Base-by-base conservation (phyloP, 495 filamentous ascomycete genomes). In the Cudoniella acicularis region DNA sequence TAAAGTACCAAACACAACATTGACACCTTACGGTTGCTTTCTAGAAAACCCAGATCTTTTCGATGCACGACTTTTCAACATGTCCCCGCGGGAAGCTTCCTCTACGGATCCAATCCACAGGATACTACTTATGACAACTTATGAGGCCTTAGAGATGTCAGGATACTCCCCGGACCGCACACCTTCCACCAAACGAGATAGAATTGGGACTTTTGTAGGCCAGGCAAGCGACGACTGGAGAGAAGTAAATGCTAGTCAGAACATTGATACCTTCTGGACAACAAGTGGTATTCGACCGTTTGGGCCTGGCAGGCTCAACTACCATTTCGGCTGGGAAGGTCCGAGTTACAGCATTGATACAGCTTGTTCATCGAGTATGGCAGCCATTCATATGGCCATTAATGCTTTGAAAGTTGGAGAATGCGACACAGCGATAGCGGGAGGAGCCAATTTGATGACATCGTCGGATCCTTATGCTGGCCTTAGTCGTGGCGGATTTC, bases 351-450 rank as follows among this genome's bases (percentile, higher is more conserved):
- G 85, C 25, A 79, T 92, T 21, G 91, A 96, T 67, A 95, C 91
- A 3, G 91, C 90, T 25, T 95, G 91, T 67, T 95, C 91, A 1
- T 92, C 88, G 3, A 90, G 86, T 55, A 65, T 83, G 54, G 72
- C 75, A 49, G 77, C 77, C 22, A 61, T 83, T 24, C 80, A 95
- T 65, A 73, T 91, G 40, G 91, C 91, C 55, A 93, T 91, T 65
- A 90, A 89, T 60, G 87, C 87, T 2, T 75, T 96, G 20, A 86
- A 87, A 73, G 74, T 78, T 10, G 77, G 78, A 1, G 79, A 81
- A 25, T 74, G 71, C 0, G 64, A 68, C 2, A 72, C 72, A 36
- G 77, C 76, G 43, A 62, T 77, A 43, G 71, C 73, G 10, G 73
- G 69, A 50, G 73, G 65, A 17, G 65, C 68, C 9, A 73, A 71